A percentile compares a stretch with the other conserved stretches of the same genome.
phyloP scores from a whole-genome alignment of 2,329 filamentous ascomycete genomes.

The Madurella mycetomatis region DNA sequence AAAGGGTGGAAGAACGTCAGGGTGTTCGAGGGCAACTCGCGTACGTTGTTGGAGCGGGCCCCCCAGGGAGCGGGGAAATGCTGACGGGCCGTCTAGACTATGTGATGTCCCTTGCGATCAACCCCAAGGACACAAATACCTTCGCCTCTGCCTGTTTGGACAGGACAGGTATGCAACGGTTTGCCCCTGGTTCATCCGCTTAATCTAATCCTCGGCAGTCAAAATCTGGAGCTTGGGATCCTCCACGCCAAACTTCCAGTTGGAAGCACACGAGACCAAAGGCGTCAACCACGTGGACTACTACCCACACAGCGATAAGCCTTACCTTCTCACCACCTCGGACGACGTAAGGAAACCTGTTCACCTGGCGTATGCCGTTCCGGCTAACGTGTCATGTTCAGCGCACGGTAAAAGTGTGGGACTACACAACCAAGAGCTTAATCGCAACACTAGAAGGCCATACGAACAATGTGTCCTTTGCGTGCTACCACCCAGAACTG shows the following conservation, averaged over 20 bases:
- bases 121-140: conserved; percentile 93
- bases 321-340: conserved; percentile 91
- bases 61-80: conserved; percentile 41
- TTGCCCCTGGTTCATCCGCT: not conserved
- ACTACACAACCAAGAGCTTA: conserved; percentile 96
- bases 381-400: conserved; percentile 5
- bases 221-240: conserved; percentile 91
- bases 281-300: conserved; percentile 98
- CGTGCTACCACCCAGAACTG: conserved; percentile 94
- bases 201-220: conserved; percentile 18
- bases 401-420: conserved; percentile 96
- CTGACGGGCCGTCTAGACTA: conserved; percentile 22
- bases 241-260: conserved; percentile 89
- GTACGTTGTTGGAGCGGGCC: conserved; percentile 37
- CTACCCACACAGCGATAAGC: conserved; percentile 68
- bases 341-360: conserved; percentile 55
- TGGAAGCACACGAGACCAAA: conserved; percentile 95
- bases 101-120: conserved; percentile 72
- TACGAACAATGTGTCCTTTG: conserved; percentile 96
- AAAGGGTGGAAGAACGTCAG: conserved; percentile 97
- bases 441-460: conserved; percentile 96
- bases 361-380: not conserved
- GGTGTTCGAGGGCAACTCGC: conserved; percentile 91
- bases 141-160: conserved; percentile 93
- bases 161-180: conserved; percentile 53